phyloP scores from a whole-genome alignment of 352 stramenopile genomes.

The Globisporangium nodosum region DNA sequence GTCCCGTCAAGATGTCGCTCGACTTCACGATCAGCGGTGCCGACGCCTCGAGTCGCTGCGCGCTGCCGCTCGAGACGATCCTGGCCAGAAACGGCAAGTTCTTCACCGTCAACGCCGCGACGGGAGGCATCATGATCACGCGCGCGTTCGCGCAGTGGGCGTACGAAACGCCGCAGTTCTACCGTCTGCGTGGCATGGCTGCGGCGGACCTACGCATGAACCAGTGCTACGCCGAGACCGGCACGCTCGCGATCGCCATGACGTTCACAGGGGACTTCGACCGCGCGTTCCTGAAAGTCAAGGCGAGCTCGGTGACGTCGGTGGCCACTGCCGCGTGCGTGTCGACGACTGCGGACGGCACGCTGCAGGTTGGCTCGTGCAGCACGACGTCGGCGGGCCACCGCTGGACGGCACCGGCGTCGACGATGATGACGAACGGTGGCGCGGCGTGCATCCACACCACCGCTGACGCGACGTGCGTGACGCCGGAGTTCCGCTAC shows the following conservation, averaged over 20 bases:
- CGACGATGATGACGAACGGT: constrained; percentile 2
- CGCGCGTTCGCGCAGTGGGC: constrained; percentile 24
- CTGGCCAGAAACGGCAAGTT: constrained; percentile 16
- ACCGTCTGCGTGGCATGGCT: constrained; percentile 24
- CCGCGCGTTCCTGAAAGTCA: constrained; percentile 23
- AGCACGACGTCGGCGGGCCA: constrained; percentile 2
- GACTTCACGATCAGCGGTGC: constrained; percentile 23
- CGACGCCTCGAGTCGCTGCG: constrained; percentile 15
- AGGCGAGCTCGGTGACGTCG: constrained; percentile 10
- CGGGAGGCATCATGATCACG: constrained; percentile 14
- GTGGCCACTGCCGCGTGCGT: constrained; percentile 10
- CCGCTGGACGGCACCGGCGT: constrained; percentile 13
- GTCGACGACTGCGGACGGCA: constrained; percentile 8
- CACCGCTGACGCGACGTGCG: constrained; percentile 10
- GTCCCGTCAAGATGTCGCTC: constrained; percentile 29
- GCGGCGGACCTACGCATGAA: constrained; percentile 21
- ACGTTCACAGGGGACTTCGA: constrained; percentile 22
- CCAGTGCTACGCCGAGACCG: constrained; percentile 29
- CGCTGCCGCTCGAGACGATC: constrained; percentile 13
- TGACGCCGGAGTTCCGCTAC: constrained; percentile 24
- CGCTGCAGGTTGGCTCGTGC: constrained; percentile 15
- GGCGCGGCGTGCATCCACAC: constrained; percentile 14
- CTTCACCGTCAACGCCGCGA: constrained; percentile 12
- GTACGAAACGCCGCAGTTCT: constrained; percentile 23
- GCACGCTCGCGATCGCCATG: constrained; percentile 15